Evolutionary conservation across 2,329 filamentous ascomycete genomes (phyloP), one percentile per base, ranked within the genome.

Genomic region (Penicillium sp.): DNA sequence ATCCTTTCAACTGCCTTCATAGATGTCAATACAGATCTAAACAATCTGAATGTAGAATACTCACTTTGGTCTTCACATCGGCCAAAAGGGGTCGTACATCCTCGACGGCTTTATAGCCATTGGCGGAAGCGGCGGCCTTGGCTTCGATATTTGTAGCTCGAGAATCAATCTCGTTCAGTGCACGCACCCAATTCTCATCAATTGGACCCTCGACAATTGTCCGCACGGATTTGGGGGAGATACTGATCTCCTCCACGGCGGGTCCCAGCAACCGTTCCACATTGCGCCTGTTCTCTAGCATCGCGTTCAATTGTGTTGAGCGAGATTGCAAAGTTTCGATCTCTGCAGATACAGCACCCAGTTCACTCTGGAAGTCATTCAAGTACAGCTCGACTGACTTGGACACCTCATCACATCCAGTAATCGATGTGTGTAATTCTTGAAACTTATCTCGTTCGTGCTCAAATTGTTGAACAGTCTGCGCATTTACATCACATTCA

Each of bases 301-400:
- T 87, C 35, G 89, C 85, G 65, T 91, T 97, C 56, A 99, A 76
- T 8, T 88, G 86, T 11, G 88, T 84, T 0, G 94, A 99, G 44
- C 94, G 86, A 49, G 88, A 87, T 75, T 99, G 94, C 38, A 99
- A 77, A 2, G 87, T 91, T 75, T 99, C 94, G 49, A 99, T 99
- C 71, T 99, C 94, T 7, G 91, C 88, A 1, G 94, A 97, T 12
- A 99, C 94, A 14, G 86, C 84, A 9, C 91, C 93, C 11, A 99
- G 84, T 73, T 99, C 95, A 57, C 91, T 89, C 70, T 95, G 91
- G 70, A 99, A 99, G 72, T 88, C 93, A 36, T 89, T 89, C 50
- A 99, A 81, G 71, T 97, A 97, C 31, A 85, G 87, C 76, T 99
- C 93, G 52, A 99, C 94, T 0, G 92, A 96, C 73, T 87, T 89